A percentile compares a stretch with the other conserved stretches of the same genome.
Conservation (phyloP, 257 asterid species). For the Voacanga thouarsii region DNA sequence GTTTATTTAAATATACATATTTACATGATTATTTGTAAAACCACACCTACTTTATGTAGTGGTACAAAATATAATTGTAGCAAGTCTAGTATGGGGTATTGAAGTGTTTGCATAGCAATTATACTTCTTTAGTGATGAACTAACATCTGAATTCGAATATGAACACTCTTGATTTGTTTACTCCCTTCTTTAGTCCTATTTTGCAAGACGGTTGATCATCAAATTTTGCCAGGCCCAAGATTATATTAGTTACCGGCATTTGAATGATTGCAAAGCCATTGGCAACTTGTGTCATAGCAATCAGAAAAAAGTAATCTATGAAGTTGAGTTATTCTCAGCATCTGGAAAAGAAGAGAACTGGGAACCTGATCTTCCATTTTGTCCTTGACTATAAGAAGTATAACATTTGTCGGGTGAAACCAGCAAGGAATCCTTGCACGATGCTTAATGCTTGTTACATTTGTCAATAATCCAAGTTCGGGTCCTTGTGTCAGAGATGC, state of each 20-base stretch:
- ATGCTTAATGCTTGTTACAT: no score
- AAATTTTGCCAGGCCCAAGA: background rate
- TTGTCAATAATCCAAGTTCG: no score
- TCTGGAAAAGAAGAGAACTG: no score
- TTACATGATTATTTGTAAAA: no score
- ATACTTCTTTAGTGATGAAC: background rate
- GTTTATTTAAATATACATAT: background rate
- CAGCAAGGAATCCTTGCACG: no score
- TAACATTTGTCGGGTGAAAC: no score
- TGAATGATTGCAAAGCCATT: background rate
- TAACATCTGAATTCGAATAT: background rate
- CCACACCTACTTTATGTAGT: background rate
- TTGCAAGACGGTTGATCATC: background rate
- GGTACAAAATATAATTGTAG: background rate
- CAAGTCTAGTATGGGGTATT: background rate
- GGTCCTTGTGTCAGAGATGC: no score
- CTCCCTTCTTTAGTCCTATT: background rate
- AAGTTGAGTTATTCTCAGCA: background rate
- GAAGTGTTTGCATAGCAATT: background rate
- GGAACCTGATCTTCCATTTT: no score
- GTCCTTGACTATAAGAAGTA: no score
- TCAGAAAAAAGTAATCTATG: background rate
- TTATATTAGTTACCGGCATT: background rate
- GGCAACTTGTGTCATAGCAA: background rate
- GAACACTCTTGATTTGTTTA: background rate